Conservation (phyloP, 306 rosid species). For the Rubus parviflorus region DNA sequence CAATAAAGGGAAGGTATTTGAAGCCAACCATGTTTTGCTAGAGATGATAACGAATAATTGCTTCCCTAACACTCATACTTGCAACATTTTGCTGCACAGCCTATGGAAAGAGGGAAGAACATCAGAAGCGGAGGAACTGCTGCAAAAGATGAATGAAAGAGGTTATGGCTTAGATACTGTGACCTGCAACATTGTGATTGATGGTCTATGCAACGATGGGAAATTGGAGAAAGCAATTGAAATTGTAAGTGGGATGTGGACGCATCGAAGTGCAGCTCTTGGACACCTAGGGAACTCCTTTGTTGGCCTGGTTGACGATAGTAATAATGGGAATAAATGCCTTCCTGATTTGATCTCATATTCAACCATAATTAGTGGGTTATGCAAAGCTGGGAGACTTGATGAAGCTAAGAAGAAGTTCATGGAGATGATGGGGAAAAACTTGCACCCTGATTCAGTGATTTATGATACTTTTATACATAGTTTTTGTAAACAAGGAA, state of each 20-base stretch:
- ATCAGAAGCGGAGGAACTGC: slow-evolving; percentile 77
- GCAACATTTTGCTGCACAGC: slow-evolving; percentile 83
- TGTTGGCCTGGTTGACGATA: slow-evolving; percentile 53
- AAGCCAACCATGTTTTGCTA: slow-evolving; percentile 68
- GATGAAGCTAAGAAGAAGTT: slow-evolving; percentile 89
- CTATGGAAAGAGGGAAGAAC: slow-evolving; percentile 84
- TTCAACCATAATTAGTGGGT: slow-evolving; percentile 65
- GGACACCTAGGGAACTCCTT: slow-evolving; percentile 54
- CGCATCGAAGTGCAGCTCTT: slow-evolving; percentile 67
- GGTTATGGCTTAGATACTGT: slow-evolving; percentile 64
- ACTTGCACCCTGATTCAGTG: slow-evolving; percentile 67
- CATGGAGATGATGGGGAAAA: slow-evolving; percentile 76
- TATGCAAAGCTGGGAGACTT: slow-evolving; percentile 80
- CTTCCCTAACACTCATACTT: slow-evolving; percentile 77
- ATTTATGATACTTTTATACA: slow-evolving; percentile 62
- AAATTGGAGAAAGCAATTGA: slow-evolving; percentile 80
- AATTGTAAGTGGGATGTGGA: slow-evolving; percentile 83
- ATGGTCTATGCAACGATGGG: slow-evolving; percentile 81
- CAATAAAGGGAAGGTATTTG: slow-evolving; percentile 60
- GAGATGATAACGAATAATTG: slow-evolving; percentile 68
- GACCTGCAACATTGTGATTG: slow-evolving; percentile 79
- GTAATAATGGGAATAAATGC: slow-evolving; percentile 50
- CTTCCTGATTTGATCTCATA: slow-evolving; percentile 77
- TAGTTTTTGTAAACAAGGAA: slow-evolving; percentile 79
- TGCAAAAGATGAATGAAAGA: slow-evolving; percentile 75